Percentiles rank a stretch among this genome's conserved stretches.
phyloP scores from a whole-genome alignment of 352 stramenopile genomes.

The Phytophthora sp. region DNA sequence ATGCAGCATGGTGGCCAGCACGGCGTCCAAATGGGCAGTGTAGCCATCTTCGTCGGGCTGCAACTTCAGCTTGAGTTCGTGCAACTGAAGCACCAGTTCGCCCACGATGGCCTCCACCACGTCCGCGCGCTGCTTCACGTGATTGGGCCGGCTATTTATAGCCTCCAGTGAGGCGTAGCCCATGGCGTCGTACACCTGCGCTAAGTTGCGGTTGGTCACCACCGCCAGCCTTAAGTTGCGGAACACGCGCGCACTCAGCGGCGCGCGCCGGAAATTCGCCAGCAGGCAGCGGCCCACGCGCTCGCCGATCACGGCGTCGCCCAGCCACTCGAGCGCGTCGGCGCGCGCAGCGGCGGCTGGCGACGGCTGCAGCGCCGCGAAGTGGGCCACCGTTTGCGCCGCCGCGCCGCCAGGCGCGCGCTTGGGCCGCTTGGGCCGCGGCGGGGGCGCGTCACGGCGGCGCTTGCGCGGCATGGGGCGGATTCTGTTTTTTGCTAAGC shows the following conservation, averaged over 20 bases:
- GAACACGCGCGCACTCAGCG: conserved; percentile 69
- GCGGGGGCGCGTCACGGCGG: no score
- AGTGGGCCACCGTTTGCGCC: conserved; percentile 30
- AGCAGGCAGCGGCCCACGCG: conserved; percentile 67
- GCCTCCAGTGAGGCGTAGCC: conserved; percentile 44
- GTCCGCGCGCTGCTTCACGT: conserved; percentile 66
- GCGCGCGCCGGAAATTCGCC: conserved; percentile 62
- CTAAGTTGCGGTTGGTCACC: conserved; percentile 79
- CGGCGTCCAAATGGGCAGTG: conserved; percentile 50
- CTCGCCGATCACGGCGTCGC: conserved; percentile 79
- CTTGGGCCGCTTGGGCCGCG: no score
- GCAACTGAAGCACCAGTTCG: conserved; percentile 62
- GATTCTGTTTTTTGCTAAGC: no score
- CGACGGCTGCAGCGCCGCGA: conserved; percentile 43
- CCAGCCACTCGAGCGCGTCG: conserved; percentile 82
- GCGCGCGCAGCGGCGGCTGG: conserved; percentile 16
- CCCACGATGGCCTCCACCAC: conserved; percentile 72
- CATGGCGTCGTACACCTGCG: conserved; percentile 66
- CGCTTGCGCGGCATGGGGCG: no score
- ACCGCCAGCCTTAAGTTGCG: conserved; percentile 63
- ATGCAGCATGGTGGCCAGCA: conserved; percentile 63
- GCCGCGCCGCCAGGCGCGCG: neutral
- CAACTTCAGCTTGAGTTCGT: conserved; percentile 13
- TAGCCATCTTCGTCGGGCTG: conserved; percentile 14
- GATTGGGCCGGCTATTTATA: neutral